These are phyloP conservation scores for Penicillium aurantiogriseum DNA, from an alignment of 2,329 filamentous ascomycete species.

Conservation along the genomic window DNA sequence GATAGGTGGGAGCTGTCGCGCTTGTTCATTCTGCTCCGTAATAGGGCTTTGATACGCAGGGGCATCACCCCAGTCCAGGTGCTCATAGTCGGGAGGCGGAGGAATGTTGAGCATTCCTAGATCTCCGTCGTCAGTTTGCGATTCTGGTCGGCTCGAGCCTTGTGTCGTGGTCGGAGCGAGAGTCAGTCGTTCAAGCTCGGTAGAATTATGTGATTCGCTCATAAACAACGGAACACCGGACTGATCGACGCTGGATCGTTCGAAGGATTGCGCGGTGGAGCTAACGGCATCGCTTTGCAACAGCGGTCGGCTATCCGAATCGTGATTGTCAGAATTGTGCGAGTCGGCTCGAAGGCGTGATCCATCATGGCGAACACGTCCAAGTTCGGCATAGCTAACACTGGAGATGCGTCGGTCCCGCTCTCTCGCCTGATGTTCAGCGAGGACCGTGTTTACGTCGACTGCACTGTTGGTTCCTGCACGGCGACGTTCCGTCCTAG, in stretches of 20 bases:
- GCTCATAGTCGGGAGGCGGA: slow-evolving; percentile 43
- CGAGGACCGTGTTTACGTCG: slow-evolving; percentile 39
- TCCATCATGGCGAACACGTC: slow-evolving; percentile 51
- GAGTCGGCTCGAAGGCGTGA: slow-evolving; percentile 49
- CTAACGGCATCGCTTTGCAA: slow-evolving; percentile 38
- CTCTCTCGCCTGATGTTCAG: slow-evolving; percentile 45
- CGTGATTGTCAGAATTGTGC: slow-evolving; percentile 41
- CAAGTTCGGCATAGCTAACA: slow-evolving; percentile 49
- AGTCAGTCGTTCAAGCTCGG: slow-evolving; percentile 30
- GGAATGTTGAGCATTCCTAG: slow-evolving; percentile 39
- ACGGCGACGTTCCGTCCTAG: slow-evolving; percentile 28
- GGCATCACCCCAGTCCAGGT: slow-evolving; percentile 45
- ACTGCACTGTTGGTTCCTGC: slow-evolving; percentile 37
- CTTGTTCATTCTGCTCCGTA: slow-evolving; percentile 15
- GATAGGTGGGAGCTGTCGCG: slow-evolving; percentile 19
- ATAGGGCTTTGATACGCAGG: slow-evolving; percentile 40
- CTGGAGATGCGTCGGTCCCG: slow-evolving; percentile 48
- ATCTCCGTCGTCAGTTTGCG: slow-evolving; percentile 35
- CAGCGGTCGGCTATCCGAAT: slow-evolving; percentile 49
- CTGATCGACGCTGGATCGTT: slow-evolving; percentile 28
- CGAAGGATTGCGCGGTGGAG: slow-evolving; percentile 28
- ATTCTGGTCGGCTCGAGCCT: slow-evolving; percentile 22
- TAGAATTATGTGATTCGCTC: slow-evolving; percentile 30
- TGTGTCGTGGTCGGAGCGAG: slow-evolving; percentile 26
- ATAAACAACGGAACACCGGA: slow-evolving; percentile 39